Evolutionary conservation across 2,329 filamentous ascomycete species (phyloP).

Genomic region (Cercospora nicotianae): DNA sequence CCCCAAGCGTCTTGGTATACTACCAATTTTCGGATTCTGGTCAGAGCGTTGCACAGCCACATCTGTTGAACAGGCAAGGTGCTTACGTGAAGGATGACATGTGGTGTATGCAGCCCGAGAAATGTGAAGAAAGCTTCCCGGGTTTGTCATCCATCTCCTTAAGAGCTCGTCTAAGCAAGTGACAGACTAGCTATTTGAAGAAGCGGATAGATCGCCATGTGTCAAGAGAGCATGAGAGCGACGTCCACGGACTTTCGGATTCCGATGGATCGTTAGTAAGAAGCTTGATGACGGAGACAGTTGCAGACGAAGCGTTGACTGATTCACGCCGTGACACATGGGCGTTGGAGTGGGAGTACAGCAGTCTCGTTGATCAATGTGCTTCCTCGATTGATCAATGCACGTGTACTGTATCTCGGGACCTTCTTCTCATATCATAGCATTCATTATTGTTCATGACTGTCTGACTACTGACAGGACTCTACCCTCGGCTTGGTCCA

Average conservation of each 20-base stretch:
- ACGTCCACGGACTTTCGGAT: not conserved
- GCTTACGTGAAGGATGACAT: not conserved
- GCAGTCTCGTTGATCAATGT: not conserved
- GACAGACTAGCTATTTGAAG: not conserved
- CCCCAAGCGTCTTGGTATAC: not conserved
- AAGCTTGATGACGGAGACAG: not conserved
- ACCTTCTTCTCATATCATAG: not conserved
- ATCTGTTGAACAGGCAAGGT: not conserved
- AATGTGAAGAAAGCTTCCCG: not conserved
- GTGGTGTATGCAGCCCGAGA: not conserved
- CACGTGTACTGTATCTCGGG: not conserved
- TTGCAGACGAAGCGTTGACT: not conserved
- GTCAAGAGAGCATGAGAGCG: not conserved
- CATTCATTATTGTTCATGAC: not conserved
- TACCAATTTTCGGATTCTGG: not conserved
- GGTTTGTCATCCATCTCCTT: not conserved
- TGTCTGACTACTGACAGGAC: not conserved
- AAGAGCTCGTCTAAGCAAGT: not conserved
- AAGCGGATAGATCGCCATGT: not conserved
- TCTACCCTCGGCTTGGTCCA: not conserved
- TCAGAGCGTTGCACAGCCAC: not conserved
- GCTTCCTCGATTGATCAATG: not conserved
- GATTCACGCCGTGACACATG: not conserved
- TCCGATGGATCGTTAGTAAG: not conserved
- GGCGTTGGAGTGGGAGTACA: too few relatives aligned